Evolutionary conservation across 352 stramenopile species (phyloP), one percentile per base, ranked within the genome.

Genomic region (Pythium dissimile): DNA sequence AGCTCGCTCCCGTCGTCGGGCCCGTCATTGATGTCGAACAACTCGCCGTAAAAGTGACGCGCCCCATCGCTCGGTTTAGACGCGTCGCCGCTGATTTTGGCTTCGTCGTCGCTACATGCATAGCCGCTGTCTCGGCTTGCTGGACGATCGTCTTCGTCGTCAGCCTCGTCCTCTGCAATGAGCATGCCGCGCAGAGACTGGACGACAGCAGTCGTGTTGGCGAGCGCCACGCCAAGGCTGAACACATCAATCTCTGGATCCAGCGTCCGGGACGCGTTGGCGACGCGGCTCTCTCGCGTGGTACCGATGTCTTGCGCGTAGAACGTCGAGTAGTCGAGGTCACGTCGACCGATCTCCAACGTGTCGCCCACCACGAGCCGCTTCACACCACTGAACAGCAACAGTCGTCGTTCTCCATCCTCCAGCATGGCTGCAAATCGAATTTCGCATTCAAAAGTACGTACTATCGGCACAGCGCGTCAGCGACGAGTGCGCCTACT

Each of bases 401-500:
- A 3, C 34, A n/a, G n/a, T n/a, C n/a, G n/a, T n/a, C n/a, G n/a
- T n/a, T n/a, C n/a, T n/a, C n/a, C n/a, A n/a, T n/a, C n/a, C n/a
- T n/a, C n/a, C n/a, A n/a, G n/a, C n/a, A n/a, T n/a, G n/a, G n/a
- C n/a, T n/a, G n/a, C n/a, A n/a, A n/a, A n/a, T n/a, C n/a, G n/a
- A n/a, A 15, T 32, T 21, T 23, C 15, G n/a, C n/a, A 1, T 3
- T 24, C 16, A 20, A 8, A 7, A 13, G 5, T 13, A 50, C 69
- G 23, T 69, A 82, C 75, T 73, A 81, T 51, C 72, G 62, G 15
- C 62, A 66, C 27, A 79, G 73, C 7, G 70, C 42, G 45, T 85
- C 72, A 5, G 63, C 62, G 18, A 77, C 64, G 16, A 81, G 50
- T 15, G 67, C 53, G 0, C 75, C 75, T 12, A 82, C 51, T 52